Evolutionary conservation across 1,139 yeast species (phyloP), one percentile per base, ranked within the genome.

Genomic region (Blastobotrys capitulatus): DNA sequence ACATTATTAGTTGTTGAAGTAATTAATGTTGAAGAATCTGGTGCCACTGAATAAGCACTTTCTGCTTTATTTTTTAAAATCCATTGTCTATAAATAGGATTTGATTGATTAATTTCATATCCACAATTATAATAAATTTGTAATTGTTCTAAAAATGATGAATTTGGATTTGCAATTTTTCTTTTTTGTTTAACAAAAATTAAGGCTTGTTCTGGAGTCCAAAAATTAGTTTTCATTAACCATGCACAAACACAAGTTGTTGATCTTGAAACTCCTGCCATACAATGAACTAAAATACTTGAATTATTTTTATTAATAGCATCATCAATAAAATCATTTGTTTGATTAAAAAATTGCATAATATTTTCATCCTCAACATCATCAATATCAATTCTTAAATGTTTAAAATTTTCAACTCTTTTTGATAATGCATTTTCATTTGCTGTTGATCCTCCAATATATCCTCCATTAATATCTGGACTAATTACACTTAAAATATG

Each of bases 241-340:
- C 84, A 92, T 1, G 95, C 95, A 38, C 82, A 74, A 13, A 82
- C 71, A 31, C 88, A 72, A 0, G 95, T 71, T 0, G 80, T 87
- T 1, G 96, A 84, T 56, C 98, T 71, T 2, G 96, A 86, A 26
- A 82, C 78, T 1, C 98, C 98, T 29, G 96, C 96, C 50, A 89
- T 87, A 54, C 69, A 73, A 52, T 71, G 75, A 16, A 72, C 71
- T 16, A 71, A 60, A 6, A 69, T 64, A 6, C 63, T 52, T 37
- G 51, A 54, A 19, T 64, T 63, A 20, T 31, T 26, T 6, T 59
- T 61, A 36, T 59, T 58, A 38, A 86, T 69, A 0, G 90, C 89
- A 1, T 66, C 59, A 42, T 83, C 84, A 8, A 92, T 85, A 64
- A 86, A 88, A 12, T 67, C 68, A 59, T 83, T 83, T 1, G 86